Conservation (phyloP, 163 green algal species). For the Coccomyxa subellipsoidea region DNA sequence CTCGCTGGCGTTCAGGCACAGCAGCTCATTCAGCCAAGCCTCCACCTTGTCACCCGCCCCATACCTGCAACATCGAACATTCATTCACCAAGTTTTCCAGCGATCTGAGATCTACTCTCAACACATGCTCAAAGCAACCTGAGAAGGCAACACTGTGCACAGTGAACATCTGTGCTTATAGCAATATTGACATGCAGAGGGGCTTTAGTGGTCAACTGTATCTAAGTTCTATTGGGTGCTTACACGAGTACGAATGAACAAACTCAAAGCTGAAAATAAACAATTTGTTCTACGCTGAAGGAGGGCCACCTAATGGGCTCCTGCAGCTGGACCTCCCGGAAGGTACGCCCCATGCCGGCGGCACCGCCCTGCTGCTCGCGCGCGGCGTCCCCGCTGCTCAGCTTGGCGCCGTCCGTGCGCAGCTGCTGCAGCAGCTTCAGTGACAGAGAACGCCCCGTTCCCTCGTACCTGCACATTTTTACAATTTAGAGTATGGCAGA, state of each 20-base stretch:
- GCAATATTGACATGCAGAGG: background rate
- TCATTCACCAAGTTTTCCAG: no score
- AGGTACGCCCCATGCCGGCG: conserved; percentile 52
- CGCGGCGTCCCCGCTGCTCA: conserved; percentile 4
- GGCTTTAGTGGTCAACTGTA: no score
- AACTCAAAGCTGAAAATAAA: background rate
- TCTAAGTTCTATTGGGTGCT: no score
- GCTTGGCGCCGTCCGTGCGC: conserved; percentile 29
- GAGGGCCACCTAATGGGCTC: conserved; percentile 84
- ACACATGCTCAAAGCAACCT: no score
- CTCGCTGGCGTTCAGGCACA: conserved; percentile 90
- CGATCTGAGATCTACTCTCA: no score
- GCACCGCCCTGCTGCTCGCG: background rate
- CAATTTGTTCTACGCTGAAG: background rate
- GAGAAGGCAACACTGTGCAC: no score
- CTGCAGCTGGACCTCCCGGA: conserved; percentile 86
- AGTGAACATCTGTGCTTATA: background rate
- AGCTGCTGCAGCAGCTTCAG: conserved; percentile 97
- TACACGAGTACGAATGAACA: no score
- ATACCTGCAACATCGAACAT: conserved; percentile 61
- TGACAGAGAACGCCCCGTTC: conserved; percentile 82
- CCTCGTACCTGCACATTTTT: conserved; percentile 42
- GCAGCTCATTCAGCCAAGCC: conserved; percentile 87
- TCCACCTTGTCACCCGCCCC: conserved; percentile 85
- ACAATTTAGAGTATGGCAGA: background rate